A percentile compares a stretch with the other conserved stretches of the same genome.
These are phyloP conservation scores for Scytalidium sp. DNA, from an alignment of 2,329 filamentous ascomycete genomes.

Conservation along the genomic window DNA sequence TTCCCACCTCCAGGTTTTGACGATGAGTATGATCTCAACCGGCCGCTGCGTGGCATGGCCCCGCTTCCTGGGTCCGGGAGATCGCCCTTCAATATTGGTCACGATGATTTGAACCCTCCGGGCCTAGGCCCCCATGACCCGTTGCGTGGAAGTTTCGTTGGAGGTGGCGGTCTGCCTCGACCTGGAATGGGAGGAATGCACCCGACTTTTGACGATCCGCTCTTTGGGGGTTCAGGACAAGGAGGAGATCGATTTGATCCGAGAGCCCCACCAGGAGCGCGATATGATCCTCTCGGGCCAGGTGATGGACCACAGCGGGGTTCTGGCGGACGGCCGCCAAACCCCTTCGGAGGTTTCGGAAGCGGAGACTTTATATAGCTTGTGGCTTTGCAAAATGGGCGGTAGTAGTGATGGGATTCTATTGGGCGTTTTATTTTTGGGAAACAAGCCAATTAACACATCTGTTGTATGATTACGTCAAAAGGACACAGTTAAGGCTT, in stretches of 20 bases:
- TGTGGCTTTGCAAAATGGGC: no score
- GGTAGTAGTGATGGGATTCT: no score
- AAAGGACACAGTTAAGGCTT: no score
- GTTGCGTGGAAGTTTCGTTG: slow-evolving; percentile 63
- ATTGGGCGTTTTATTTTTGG: no score
- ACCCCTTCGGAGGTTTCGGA: slow-evolving; percentile 60
- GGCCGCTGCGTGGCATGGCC: slow-evolving; percentile 53
- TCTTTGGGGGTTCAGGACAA: slow-evolving; percentile 60
- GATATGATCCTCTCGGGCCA: slow-evolving; percentile 85
- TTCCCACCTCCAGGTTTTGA: slow-evolving; percentile 90
- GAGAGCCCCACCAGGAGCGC: slow-evolving; percentile 79
- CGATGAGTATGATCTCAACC: slow-evolving; percentile 82
- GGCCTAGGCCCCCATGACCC: slow-evolving; percentile 85
- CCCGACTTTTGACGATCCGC: slow-evolving; percentile 87
- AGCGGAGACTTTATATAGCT: slow-evolving; percentile 49
- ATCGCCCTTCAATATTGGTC: slow-evolving; percentile 69
- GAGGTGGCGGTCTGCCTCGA: slow-evolving; percentile 52
- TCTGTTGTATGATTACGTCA: no score
- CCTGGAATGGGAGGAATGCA: slow-evolving; percentile 82
- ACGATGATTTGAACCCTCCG: slow-evolving; percentile 83
- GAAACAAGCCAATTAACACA: no score
- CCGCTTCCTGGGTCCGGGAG: slow-evolving; percentile 35
- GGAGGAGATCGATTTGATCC: slow-evolving; percentile 57
- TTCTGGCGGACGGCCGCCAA: slow-evolving; percentile 43
- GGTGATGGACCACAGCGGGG: slow-evolving; percentile 53